A percentile compares a stretch with the other conserved stretches of the same genome.
phyloP scores from a whole-genome alignment of 139 green algal species.

The Eudorina sp. region DNA sequence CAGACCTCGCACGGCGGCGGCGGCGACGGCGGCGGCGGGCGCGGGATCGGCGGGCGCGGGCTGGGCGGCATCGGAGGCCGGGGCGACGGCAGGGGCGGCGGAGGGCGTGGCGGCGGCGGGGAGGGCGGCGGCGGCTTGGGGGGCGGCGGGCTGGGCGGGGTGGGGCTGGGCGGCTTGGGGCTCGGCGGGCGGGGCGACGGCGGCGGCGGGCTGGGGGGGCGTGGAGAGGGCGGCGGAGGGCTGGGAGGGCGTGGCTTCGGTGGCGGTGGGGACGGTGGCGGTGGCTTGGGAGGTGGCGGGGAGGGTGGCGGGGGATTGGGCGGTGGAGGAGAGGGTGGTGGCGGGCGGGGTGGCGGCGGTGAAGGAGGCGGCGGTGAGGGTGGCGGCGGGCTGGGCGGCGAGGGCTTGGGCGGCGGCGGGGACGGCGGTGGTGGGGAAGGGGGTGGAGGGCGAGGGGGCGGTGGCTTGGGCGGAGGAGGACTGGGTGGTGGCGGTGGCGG shows the following conservation, averaged over 20 bases:
- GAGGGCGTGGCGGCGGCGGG: background rate
- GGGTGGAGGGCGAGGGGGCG: background rate
- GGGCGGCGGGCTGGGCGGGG: background rate
- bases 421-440: background rate
- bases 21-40: background rate
- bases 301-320: background rate
- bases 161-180: background rate
- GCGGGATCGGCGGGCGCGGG: background rate
- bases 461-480: background rate
- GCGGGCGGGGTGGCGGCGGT: background rate
- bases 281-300: background rate
- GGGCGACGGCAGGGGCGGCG: background rate
- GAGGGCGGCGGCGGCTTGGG: background rate
- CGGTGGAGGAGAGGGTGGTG: background rate
- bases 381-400: background rate
- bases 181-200: background rate
- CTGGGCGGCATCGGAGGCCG: background rate
- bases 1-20: background rate
- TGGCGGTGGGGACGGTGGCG: background rate
- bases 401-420: background rate
- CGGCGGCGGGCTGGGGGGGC: background rate
- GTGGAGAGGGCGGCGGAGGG: background rate
- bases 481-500: background rate
- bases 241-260: background rate
- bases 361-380: background rate